Evolutionary conservation across 2,329 filamentous ascomycete species (phyloP), one percentile per base, ranked within the genome.

Genomic region (Fusarium secorum): DNA sequence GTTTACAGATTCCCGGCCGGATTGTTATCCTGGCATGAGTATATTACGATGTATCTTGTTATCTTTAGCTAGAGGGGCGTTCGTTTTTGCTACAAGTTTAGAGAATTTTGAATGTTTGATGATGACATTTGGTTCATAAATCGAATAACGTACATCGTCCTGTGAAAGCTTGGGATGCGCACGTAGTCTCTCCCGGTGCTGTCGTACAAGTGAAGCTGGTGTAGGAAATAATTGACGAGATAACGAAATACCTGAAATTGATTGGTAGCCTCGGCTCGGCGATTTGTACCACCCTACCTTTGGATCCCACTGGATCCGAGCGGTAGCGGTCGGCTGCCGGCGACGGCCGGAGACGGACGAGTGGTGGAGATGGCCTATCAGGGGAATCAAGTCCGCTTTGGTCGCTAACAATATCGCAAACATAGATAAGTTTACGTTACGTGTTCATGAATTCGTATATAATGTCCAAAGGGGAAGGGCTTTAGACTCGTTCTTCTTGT

Each of bases 11-110:
- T 62, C 68, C 64, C 58, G 60, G 66, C 51, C 55, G 70, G 68
- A 60, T 67, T 66, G 54, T 64, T 68, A 59, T 68, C 68, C 67
- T 60, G 73, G 63, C 62, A 71, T 66, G 72, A 74, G 64, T 72
- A 75, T 75, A 71, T 76, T 60, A 76, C 52, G 70, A 76, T 71
- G 72, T 75, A 76, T 75, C 54, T 64, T 71, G 70, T 60, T 71
- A 71, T 58, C 38, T 60, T 71, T 67, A 68, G 70, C 49, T 70
- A 73, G 66, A 73, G 53, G 65, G 73, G 73, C 73, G 73, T 76
- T 76, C 71, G 57, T 20, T 67, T 64, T 60, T 66, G 49, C 36
- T 74, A 32, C 49, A 52, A 39, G 65, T 66, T 52, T 72, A 75
- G 69, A 76, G 62, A 66, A 65, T 56, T 57, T 66, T 68, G 44